Evolutionary conservation across 148 eudicot species (phyloP).

Genomic region (Rhododendron ferrugineum): DNA sequence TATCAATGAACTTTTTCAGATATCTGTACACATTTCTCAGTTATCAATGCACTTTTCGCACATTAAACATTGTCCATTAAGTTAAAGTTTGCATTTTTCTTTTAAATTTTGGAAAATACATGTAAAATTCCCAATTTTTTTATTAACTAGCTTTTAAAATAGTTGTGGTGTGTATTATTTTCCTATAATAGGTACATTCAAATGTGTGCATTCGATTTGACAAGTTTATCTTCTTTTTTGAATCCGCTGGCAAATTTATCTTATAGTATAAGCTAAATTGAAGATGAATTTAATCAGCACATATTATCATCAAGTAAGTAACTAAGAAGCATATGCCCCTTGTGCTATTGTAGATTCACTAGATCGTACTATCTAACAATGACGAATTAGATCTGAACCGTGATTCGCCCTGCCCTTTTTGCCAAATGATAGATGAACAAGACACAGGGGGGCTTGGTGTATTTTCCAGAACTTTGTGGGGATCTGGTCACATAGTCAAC

Average conservation of each 20-base stretch:
- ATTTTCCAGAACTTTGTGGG: background rate
- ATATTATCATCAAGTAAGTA: background rate
- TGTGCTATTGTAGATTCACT: background rate
- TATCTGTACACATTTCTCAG: background rate
- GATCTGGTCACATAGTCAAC: background rate
- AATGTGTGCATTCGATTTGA: too few species aligned
- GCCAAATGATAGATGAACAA: background rate
- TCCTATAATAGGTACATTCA: too few species aligned
- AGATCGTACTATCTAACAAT: background rate
- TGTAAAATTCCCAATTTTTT: too few species aligned
- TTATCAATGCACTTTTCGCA: background rate
- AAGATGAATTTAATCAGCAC: background rate
- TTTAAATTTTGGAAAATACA: too few species aligned
- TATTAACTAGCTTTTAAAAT: too few species aligned
- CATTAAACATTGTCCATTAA: too few species aligned
- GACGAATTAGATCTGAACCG: background rate
- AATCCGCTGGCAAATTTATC: too few species aligned
- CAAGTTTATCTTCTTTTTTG: too few species aligned
- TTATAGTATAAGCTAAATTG: background rate
- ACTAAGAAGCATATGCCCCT: background rate
- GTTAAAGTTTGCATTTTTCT: background rate
- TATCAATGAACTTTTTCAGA: too few species aligned
- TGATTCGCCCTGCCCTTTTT: background rate
- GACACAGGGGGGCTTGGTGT: background rate
- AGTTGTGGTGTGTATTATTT: too few species aligned